Conservation (phyloP, 2,329 filamentous ascomycete species). For the Aspergillus sp. region DNA sequence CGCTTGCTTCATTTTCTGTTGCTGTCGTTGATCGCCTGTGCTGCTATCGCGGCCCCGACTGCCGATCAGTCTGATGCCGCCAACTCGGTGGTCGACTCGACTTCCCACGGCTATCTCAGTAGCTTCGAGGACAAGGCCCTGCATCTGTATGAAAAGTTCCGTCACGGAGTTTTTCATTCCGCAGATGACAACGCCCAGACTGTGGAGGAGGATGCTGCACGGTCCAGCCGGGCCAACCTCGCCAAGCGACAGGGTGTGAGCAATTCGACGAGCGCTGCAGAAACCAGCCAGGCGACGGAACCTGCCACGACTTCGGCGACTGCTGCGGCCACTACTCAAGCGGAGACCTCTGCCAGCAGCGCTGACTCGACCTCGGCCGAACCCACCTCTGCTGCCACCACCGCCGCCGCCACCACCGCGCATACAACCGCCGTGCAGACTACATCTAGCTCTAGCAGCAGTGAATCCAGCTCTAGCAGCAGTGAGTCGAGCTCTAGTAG, state of each 20-base stretch:
- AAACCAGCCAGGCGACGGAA: constrained; percentile 14
- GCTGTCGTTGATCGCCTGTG: constrained; percentile 30
- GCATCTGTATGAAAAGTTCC: constrained; percentile 65
- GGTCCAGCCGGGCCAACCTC: constrained; percentile 65
- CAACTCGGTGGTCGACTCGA: constrained; percentile 13
- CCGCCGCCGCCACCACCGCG: constrained; percentile 22
- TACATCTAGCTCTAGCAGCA: constrained; percentile 10
- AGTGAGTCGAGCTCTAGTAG: constrained; percentile 12
- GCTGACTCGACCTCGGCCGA: constrained; percentile 2
- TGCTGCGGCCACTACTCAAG: constrained; percentile 17
- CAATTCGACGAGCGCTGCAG: constrained; percentile 12
- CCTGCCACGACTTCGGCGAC: constrained; percentile 10
- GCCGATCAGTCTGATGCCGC: constrained; percentile 17
- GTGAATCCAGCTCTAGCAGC: constrained; percentile 11
- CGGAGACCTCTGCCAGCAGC: constrained; percentile 5
- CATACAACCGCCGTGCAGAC: constrained; percentile 16
- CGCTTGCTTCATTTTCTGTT: constrained; percentile 28
- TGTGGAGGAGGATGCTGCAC: constrained; percentile 60
- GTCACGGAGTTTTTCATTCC: constrained; percentile 68
- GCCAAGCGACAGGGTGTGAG: constrained; percentile 58
- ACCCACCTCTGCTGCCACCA: constrained; percentile 19
- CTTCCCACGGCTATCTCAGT: constrained; percentile 59
- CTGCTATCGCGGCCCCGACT: constrained; percentile 28
- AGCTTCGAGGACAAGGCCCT: constrained; percentile 65
- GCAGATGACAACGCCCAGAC: constrained; percentile 66